These are phyloP conservation scores for Endocalyx cinctus DNA, from an alignment of 2,329 filamentous ascomycete species.

Conservation along the genomic window DNA sequence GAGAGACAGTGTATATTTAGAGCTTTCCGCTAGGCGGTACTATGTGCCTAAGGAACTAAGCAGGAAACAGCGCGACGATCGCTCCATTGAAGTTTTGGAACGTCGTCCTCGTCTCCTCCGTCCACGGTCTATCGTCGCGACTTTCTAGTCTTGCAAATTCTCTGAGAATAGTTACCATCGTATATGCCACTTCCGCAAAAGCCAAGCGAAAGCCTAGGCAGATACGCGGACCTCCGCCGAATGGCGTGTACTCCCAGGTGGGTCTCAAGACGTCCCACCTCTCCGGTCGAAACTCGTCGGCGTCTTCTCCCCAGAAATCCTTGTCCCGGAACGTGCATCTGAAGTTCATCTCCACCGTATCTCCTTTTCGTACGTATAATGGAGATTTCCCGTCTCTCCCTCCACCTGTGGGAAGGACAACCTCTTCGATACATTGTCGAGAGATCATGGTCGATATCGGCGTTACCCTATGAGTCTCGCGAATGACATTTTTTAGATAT, in stretches of 20 bases:
- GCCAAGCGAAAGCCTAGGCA: constrained; percentile 6
- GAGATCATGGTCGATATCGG: constrained; percentile 7
- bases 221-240: constrained; percentile 49
- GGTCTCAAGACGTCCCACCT: constrained; percentile 29
- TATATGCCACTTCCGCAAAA: constrained; percentile 6
- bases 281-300: constrained; percentile 10
- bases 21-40: no score
- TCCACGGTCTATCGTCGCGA: constrained; percentile 9
- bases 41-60: no score
- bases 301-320: constrained; percentile 12
- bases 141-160: constrained; percentile 6
- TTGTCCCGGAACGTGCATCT: constrained; percentile 8
- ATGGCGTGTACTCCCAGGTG: constrained; percentile 47
- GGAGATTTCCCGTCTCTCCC: constrained; percentile 10
- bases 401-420: constrained; percentile 9
- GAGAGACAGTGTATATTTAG: no score
- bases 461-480: constrained; percentile 8
- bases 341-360: constrained; percentile 10
- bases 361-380: constrained; percentile 11
- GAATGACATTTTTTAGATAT: constrained; percentile 16
- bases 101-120: no score
- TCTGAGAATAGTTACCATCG: constrained; percentile 4
- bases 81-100: constrained; percentile 5
- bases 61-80: constrained; percentile 5
- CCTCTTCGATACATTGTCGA: constrained; percentile 8